These are phyloP conservation scores for Picea abies DNA, from an alignment of 83 land plant species.

Conservation along the genomic window DNA sequence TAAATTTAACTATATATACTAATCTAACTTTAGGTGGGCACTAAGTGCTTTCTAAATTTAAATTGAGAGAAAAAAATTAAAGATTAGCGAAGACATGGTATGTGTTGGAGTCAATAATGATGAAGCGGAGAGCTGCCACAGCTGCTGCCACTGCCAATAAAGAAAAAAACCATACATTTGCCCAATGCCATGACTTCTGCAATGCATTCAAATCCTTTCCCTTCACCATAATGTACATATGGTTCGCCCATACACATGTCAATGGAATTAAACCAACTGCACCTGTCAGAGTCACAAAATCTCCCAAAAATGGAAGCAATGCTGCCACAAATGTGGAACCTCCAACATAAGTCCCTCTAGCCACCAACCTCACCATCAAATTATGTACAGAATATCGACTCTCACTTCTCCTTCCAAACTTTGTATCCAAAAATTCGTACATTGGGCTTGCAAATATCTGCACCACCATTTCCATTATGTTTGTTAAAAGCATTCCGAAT, in stretches of 20 bases:
- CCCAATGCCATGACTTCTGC: constrained; percentile 73
- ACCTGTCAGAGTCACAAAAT: constrained; percentile 78
- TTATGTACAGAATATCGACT: constrained; percentile 34
- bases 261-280: constrained; percentile 76
- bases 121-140: constrained; percentile 58
- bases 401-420: constrained; percentile 45
- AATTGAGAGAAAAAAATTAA: not conserved
- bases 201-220: constrained; percentile 29
- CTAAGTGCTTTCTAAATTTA: too few species aligned
- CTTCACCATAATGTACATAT: constrained; percentile 72
- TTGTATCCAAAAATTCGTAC: constrained; percentile 79
- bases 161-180: constrained; percentile 53
- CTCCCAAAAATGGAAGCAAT: constrained; percentile 76
- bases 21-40: too few species aligned
- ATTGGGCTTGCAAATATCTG: constrained; percentile 86
- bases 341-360: constrained; percentile 62
- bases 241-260: constrained; percentile 73
- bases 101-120: constrained; percentile 54
- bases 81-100: constrained; percentile 64
- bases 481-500: not conserved
- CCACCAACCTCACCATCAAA: constrained; percentile 46
- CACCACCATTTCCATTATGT: not conserved
- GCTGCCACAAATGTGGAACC: constrained; percentile 66
- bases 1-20: too few species aligned
- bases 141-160: constrained; percentile 42